Base-by-base conservation (phyloP, 768 basidiomycete species). In the Russula olivacea region DNA sequence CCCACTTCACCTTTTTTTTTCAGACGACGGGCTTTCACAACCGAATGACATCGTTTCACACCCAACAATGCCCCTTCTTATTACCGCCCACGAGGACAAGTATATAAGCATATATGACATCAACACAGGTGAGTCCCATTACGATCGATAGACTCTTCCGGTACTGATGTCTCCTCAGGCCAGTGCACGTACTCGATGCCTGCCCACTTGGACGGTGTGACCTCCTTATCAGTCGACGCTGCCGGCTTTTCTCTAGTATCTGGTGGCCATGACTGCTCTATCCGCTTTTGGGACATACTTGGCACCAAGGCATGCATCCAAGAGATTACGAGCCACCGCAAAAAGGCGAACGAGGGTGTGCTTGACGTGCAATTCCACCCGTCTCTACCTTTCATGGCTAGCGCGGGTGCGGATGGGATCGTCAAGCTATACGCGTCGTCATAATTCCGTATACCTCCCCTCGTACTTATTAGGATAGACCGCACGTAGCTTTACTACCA, bases 331-430 rank as follows among this genome's bases (percentile, higher is more conserved):
- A 84, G 83, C 41, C 97, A 98, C 76, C 84, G 96, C 52, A 84
- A 88, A 77, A 96, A 95, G 75, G 88, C 86, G 47, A 82, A 85
- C 57, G 94, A 98, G 73, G 97, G 97, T 45, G 92, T 96, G 23
- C 78, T 97, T 66, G 91, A 86, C 68, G 87, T 96, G 14, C 86
- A 89, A 66, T 90, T 90, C 76, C 90, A 93, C 71, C 85, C 88
- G 14, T 82, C 87, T 63, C 74, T 94, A 61, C 89, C 90, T 32
- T 85, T 94, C 71, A 85, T 97, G 81, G 92, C 89, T 17, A 96
- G 91, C 72, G 91, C 91, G 21, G 96, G 96, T n/a, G 92, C 93
- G 14, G 96, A 98, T 75, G 94, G 95, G 30, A 88, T 93, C 50
- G 86, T 98, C 64, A 93, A 93, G 74, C 78, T 98, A 30, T 97